These are phyloP conservation scores for Hortaea werneckii DNA, from an alignment of 2,329 filamentous ascomycete species.

Conservation along the genomic window DNA sequence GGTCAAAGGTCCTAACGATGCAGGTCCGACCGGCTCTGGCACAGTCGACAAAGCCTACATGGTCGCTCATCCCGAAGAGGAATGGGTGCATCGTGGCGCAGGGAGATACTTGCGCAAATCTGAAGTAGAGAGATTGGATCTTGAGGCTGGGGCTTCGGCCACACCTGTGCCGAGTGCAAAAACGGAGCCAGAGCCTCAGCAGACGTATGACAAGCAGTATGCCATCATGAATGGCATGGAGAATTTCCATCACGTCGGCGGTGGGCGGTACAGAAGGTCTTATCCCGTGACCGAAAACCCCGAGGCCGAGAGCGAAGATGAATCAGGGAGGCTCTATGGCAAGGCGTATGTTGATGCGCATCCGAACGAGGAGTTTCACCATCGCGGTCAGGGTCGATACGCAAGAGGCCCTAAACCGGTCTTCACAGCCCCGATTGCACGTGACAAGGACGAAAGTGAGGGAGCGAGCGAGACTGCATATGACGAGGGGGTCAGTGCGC, in stretches of 20 bases:
- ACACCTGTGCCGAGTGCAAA: neutral
- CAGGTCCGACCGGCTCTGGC: constrained; percentile 2
- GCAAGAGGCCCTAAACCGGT: constrained; percentile 11
- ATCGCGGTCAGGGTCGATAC: constrained; percentile 21
- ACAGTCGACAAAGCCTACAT: constrained; percentile 21
- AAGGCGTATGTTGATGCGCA: constrained; percentile 16
- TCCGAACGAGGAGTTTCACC: constrained; percentile 17
- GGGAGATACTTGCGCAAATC: constrained; percentile 19
- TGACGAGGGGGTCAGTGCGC: constrained; percentile 4
- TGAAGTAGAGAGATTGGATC: neutral
- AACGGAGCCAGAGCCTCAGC: constrained; percentile 4
- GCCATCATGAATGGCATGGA: constrained; percentile 18
- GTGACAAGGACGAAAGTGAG: neutral
- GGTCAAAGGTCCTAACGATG: neutral
- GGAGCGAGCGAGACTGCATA: neutral
- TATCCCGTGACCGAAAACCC: neutral
- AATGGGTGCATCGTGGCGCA: constrained; percentile 24
- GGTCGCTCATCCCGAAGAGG: constrained; percentile 19
- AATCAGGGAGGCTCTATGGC: constrained; percentile 6
- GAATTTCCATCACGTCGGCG: constrained; percentile 20
- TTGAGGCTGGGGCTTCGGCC: constrained; percentile 1
- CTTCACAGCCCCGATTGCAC: neutral
- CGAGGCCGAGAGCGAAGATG: constrained; percentile 3
- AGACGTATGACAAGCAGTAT: constrained; percentile 17
- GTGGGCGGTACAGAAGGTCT: constrained; percentile 17